Conservation (phyloP, 352 stramenopile species). For the Sclerospora graminicola region DNA sequence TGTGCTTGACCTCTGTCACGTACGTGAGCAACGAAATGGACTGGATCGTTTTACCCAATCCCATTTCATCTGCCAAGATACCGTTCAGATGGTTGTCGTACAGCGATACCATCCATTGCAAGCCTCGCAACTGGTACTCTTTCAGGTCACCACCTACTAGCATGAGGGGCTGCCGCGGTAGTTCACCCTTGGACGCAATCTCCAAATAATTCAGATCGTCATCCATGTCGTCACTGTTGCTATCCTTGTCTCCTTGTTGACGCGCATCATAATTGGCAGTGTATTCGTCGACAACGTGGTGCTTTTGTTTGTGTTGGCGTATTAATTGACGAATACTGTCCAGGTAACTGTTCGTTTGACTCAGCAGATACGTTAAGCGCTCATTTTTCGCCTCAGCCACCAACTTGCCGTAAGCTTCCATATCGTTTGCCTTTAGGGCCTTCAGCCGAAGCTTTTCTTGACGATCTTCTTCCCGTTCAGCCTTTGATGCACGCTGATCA, state of each 20-base stretch:
- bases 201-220: constrained; percentile 82
- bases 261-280: constrained; percentile 26
- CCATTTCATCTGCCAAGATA: constrained; percentile 97
- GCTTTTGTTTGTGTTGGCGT: constrained; percentile 81
- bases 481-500: constrained; percentile 65
- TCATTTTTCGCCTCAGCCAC: constrained; percentile 97
- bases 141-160: constrained; percentile 95
- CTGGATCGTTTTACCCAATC: constrained; percentile 84
- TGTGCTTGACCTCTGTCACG: constrained; percentile 75
- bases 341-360: constrained; percentile 94
- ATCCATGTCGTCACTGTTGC: constrained; percentile 31
- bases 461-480: constrained; percentile 77
- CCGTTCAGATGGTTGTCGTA: constrained; percentile 98
- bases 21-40: constrained; percentile 81
- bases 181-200: constrained; percentile 72
- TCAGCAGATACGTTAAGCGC: constrained; percentile 92
- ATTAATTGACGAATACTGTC: constrained; percentile 92
- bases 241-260: constrained; percentile 18
- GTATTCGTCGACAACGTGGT: constrained; percentile 50
- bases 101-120: constrained; percentile 99
- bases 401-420: constrained; percentile 95
- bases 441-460: constrained; percentile 85
- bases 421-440: constrained; percentile 92
- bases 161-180: constrained; percentile 89
- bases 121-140: constrained; percentile 96